Evolutionary conservation across 2,329 filamentous ascomycete genomes (phyloP).

Genomic region (Microdochium trichocladiopsis): DNA sequence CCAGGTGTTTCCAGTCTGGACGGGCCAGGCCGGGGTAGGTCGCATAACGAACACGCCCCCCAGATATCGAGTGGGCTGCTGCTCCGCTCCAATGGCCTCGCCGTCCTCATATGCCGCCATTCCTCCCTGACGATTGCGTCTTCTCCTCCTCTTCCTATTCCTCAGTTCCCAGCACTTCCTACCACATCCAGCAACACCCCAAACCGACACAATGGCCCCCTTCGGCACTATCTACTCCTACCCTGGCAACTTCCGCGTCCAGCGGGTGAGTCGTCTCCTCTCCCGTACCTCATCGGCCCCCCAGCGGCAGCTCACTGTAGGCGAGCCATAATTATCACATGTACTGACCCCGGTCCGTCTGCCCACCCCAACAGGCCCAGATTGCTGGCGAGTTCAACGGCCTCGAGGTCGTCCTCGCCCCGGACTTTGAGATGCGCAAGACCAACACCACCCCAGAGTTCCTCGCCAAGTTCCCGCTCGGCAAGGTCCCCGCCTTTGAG

Average conservation of each 20-base stretch:
- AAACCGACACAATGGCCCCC: slow-evolving; percentile 23
- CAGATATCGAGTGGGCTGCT: no score
- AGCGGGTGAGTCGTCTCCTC: slow-evolving; percentile 20
- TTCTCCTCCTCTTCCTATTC: background rate
- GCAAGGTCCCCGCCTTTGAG: slow-evolving; percentile 43
- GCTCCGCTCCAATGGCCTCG: no score
- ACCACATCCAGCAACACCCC: background rate
- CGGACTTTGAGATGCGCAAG: slow-evolving; percentile 30
- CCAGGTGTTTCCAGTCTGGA: no score
- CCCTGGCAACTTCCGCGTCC: slow-evolving; percentile 25
- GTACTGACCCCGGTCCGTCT: background rate
- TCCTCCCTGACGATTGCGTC: background rate
- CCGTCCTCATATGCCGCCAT: background rate
- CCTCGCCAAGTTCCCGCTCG: slow-evolving; percentile 41
- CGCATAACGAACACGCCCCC: no score
- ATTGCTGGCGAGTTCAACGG: slow-evolving; percentile 29
- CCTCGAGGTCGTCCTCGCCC: slow-evolving; percentile 22
- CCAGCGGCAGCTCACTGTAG: background rate
- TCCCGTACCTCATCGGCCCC: background rate
- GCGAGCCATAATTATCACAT: no score
- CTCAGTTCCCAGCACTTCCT: background rate
- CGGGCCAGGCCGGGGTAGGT: no score
- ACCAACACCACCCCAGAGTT: slow-evolving; percentile 37
- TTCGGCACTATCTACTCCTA: slow-evolving; percentile 31
- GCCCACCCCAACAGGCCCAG: slow-evolving; percentile 17